Conservation (phyloP, 2,329 filamentous ascomycete genomes). For the Pseudogymnoascus sp. region DNA sequence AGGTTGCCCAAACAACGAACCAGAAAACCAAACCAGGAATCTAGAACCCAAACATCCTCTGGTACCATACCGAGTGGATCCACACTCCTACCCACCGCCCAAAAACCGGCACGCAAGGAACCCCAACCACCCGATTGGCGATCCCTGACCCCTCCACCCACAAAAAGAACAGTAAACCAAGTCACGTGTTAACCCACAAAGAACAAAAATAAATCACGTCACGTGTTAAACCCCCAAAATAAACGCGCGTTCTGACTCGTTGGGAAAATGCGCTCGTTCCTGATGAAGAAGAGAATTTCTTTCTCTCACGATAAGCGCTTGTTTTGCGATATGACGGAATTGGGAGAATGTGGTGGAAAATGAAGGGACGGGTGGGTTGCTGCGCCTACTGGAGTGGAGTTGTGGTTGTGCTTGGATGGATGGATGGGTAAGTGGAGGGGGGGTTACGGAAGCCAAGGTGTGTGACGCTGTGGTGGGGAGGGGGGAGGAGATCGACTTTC, state of each 20-base stretch:
- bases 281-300: neutral
- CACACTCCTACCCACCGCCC: neutral
- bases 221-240: neutral
- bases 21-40: neutral
- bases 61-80: neutral
- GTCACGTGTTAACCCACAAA: neutral
- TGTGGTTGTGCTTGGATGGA: neutral
- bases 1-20: constrained; percentile 2
- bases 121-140: constrained; percentile 1
- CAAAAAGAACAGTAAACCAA: too few species aligned
- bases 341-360: neutral
- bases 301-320: neutral
- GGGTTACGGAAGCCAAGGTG: neutral
- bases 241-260: neutral
- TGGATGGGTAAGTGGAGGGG: neutral
- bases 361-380: neutral
- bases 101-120: neutral
- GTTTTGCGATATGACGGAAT: neutral
- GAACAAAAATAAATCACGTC: neutral
- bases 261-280: neutral
- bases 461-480: neutral
- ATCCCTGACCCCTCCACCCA: neutral
- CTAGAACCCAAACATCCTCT: neutral
- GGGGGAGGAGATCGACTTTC: neutral
- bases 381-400: constrained; percentile 2